phyloP scores from a whole-genome alignment of 345 rosid species.

The Xanthoceras sorbifolium region DNA sequence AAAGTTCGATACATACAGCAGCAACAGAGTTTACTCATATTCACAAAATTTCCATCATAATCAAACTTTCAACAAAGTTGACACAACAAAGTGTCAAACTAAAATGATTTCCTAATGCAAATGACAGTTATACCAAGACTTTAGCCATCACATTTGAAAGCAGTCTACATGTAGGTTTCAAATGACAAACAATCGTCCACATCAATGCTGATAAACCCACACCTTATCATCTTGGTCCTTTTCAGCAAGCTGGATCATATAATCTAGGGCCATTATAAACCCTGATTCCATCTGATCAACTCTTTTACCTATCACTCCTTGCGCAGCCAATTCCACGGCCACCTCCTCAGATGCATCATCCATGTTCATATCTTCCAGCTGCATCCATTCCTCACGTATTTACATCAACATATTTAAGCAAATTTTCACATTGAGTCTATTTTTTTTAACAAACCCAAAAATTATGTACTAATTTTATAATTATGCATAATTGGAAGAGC shows the following conservation, averaged over 20 bases:
- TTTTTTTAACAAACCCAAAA: too few relatives aligned
- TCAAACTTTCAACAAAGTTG: not conserved
- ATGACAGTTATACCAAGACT: not conserved
- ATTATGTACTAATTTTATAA: not conserved
- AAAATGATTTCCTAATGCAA: not conserved
- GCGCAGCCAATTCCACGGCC: constrained; percentile 90
- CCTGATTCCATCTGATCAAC: constrained; percentile 95
- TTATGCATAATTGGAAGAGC: not conserved
- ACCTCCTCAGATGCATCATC: constrained; percentile 86
- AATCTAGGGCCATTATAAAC: constrained; percentile 96
- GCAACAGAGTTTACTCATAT: not conserved
- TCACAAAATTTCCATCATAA: not conserved
- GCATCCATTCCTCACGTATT: constrained; percentile 40
- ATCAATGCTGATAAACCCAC: constrained; percentile 2
- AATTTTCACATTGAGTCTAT: not conserved
- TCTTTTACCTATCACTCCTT: constrained; percentile 89
- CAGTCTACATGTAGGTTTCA: not conserved
- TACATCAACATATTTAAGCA: not conserved
- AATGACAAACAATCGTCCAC: not conserved
- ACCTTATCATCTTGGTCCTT: constrained; percentile 88
- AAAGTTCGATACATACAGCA: not conserved
- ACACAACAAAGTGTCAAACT: not conserved
- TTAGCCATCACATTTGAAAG: not conserved
- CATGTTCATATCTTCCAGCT: constrained; percentile 89
- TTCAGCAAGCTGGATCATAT: constrained; percentile 86